Percentiles rank a stretch among this genome's conserved stretches.
These are phyloP conservation scores for Pichia nakasei DNA, from an alignment of 805 yeast genomes.

Conservation along the genomic window DNA sequence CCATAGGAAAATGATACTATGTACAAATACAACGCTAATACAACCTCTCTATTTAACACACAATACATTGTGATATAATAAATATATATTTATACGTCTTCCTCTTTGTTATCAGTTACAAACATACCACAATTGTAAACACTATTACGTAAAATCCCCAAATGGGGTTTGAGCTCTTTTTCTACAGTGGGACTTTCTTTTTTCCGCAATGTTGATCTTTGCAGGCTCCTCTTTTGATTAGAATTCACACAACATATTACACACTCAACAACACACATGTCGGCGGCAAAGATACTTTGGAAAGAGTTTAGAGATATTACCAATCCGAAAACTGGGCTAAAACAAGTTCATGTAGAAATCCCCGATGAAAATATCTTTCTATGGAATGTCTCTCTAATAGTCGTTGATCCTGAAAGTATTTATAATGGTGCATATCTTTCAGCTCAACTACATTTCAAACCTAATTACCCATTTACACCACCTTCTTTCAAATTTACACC, in stretches of 20 bases:
- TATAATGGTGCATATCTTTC: conserved; percentile 93
- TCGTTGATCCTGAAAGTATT: conserved; percentile 78
- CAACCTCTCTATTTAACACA: no score
- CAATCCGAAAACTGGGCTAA: conserved; percentile 69
- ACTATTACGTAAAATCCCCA: no score
- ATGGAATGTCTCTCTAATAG: conserved; percentile 90
- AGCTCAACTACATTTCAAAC: conserved; percentile 88
- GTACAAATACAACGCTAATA: no score
- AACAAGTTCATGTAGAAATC: conserved; percentile 30
- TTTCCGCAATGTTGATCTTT: no score
- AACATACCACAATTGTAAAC: no score
- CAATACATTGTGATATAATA: no score
- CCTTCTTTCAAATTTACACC: conserved; percentile 93
- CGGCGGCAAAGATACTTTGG: conserved; percentile 66
- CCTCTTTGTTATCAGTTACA: no score
- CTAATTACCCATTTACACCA: conserved; percentile 86
- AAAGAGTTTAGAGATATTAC: conserved; percentile 92
- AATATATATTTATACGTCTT: no score
- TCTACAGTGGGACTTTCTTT: no score
- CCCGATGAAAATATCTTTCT: conserved; percentile 46
- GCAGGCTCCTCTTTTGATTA: background rate
- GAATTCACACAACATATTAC: no score
- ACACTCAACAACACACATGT: conserved; percentile 5
- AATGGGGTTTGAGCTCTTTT: no score
- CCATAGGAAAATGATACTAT: no score